Evolutionary conservation across 805 yeast genomes (phyloP).

Genomic region (Candida broadrunensis): DNA sequence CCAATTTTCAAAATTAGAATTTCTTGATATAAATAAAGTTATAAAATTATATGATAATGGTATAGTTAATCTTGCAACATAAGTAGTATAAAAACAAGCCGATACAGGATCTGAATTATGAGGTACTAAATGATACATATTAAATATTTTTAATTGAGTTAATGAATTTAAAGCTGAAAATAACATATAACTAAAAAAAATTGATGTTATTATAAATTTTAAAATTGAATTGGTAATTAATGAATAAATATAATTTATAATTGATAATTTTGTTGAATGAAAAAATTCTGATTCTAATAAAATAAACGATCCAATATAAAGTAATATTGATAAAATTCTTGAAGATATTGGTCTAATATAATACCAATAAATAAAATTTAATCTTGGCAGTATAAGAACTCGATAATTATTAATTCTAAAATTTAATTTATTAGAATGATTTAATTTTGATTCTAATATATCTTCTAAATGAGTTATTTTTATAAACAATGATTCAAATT

Average conservation of each 20-base stretch:
- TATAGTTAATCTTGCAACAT: constrained; percentile 76
- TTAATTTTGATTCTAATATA: constrained; percentile 40
- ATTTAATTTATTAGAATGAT: constrained; percentile 12
- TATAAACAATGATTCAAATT: constrained; percentile 48
- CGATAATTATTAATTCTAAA: constrained; percentile 18
- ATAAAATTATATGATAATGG: constrained; percentile 80
- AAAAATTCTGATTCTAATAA: constrained; percentile 72
- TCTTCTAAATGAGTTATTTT: constrained; percentile 58
- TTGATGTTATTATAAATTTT: constrained; percentile 38
- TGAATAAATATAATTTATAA: constrained; percentile 46
- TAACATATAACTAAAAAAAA: constrained; percentile 62
- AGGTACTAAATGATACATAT: constrained; percentile 72
- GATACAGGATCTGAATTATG: constrained; percentile 72
- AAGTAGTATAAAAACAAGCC: constrained; percentile 73
- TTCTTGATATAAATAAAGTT: constrained; percentile 54
- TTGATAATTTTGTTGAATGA: constrained; percentile 64
- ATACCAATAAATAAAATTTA: constrained; percentile 40
- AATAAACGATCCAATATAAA: constrained; percentile 46
- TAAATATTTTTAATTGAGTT: constrained; percentile 66
- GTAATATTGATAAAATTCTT: constrained; percentile 39
- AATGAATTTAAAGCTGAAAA: constrained; percentile 63
- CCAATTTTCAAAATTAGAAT: constrained; percentile 64
- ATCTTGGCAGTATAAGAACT: constrained; percentile 33
- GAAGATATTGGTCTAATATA: constrained; percentile 45
- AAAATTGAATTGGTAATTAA: constrained; percentile 19